Percentiles rank a stretch among this genome's conserved stretches.
These are phyloP conservation scores for Zopfia rhizophila DNA, from an alignment of 2,329 filamentous ascomycete genomes.

Conservation along the genomic window DNA sequence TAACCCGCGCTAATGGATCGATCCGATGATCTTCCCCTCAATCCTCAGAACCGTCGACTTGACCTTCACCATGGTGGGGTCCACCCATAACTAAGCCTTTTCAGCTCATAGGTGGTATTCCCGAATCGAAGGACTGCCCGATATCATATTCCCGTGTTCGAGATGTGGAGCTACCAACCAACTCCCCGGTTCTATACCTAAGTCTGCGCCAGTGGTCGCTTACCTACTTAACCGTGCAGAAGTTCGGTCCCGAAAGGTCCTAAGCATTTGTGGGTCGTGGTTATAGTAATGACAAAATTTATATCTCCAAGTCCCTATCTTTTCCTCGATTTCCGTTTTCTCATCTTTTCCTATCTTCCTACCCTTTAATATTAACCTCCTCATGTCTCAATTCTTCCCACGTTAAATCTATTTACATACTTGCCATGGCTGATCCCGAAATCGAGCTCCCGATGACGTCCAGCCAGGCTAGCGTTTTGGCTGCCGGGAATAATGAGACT, in stretches of 20 bases:
- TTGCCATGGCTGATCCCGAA: slow-evolving; percentile 51
- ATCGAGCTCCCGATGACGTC: slow-evolving; percentile 39
- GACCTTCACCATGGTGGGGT: too few species aligned
- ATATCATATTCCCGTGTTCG: too few species aligned
- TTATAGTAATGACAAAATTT: slow-evolving; percentile 16
- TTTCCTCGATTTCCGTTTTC: slow-evolving; percentile 1
- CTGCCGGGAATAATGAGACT: slow-evolving; percentile 45
- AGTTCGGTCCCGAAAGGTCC: too few species aligned
- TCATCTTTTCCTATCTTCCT: slow-evolving; percentile 5
- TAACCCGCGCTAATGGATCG: too few species aligned
- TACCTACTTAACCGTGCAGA: slow-evolving; percentile 19
- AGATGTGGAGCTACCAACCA: slow-evolving; percentile 10
- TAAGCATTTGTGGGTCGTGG: slow-evolving; percentile 19
- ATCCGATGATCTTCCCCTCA: too few species aligned
- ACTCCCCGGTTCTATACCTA: slow-evolving; percentile 6
- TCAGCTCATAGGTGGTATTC: too few species aligned
- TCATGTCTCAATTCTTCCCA: slow-evolving; percentile 8
- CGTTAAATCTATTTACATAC: slow-evolving; percentile 10
- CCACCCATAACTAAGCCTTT: too few species aligned
- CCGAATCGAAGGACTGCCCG: too few species aligned
- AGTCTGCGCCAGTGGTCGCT: too few species aligned
- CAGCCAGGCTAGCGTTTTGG: slow-evolving; percentile 16
- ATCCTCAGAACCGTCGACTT: too few species aligned
- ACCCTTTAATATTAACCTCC: slow-evolving; percentile 10
- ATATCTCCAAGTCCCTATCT: slow-evolving; percentile 17